Percentiles rank a stretch among this genome's conserved stretches.
Conservation (phyloP, 1,139 yeast genomes). For the Lodderomyces parapsilosis region DNA sequence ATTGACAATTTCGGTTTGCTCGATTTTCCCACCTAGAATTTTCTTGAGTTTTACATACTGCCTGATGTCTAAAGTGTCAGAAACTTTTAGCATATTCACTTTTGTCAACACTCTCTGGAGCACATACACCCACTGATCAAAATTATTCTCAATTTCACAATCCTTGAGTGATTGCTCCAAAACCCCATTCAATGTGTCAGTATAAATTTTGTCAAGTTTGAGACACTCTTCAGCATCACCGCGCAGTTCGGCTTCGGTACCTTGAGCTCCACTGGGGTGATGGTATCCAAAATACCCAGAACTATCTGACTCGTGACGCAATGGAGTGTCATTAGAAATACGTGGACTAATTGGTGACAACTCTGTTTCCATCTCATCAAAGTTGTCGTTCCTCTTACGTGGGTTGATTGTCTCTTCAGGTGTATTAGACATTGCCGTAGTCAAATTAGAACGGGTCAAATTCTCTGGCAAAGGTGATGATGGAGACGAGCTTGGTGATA, state of each 20-base stretch:
- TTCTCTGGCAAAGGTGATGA: slow-evolving; percentile 13
- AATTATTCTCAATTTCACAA: slow-evolving; percentile 41
- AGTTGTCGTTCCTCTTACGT: slow-evolving; percentile 8
- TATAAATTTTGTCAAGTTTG: slow-evolving; percentile 14
- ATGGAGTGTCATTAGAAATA: slow-evolving; percentile 11
- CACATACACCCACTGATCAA: slow-evolving; percentile 39
- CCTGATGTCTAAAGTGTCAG: slow-evolving; percentile 80
- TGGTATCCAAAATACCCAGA: slow-evolving; percentile 8
- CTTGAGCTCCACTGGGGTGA: not conserved
- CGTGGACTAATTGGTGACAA: slow-evolving; percentile 12
- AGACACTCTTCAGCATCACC: not conserved
- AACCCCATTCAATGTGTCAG: slow-evolving; percentile 32
- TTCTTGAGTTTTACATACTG: slow-evolving; percentile 86
- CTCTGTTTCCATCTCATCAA: slow-evolving; percentile 9
- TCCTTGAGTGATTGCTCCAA: slow-evolving; percentile 68
- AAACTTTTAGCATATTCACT: slow-evolving; percentile 35
- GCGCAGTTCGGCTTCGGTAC: not conserved
- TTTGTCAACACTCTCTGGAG: slow-evolving; percentile 25
- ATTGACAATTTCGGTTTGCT: slow-evolving; percentile 62
- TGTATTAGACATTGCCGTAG: slow-evolving; percentile 12
- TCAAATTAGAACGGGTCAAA: slow-evolving; percentile 15
- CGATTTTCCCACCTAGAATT: slow-evolving; percentile 69
- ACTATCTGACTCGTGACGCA: slow-evolving; percentile 4
- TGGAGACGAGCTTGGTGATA: slow-evolving; percentile 21
- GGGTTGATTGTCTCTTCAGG: slow-evolving; percentile 6